Evolutionary conservation across 176 grass and related monocot species (phyloP), one percentile per base, ranked within the genome.

Genomic region (Zea mays): DNA sequence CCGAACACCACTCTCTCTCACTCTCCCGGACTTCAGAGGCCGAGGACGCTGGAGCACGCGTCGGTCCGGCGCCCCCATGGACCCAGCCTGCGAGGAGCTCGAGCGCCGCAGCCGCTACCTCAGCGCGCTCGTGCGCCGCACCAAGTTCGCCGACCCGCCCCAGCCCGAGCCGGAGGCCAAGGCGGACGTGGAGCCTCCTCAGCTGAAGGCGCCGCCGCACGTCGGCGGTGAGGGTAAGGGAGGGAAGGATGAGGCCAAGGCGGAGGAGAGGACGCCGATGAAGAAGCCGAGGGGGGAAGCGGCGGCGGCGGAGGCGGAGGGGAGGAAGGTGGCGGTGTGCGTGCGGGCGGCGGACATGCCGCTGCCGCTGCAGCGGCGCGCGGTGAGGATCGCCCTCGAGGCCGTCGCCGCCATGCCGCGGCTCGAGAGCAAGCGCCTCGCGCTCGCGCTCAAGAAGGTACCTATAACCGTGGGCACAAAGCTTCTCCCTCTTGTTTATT

Each of bases 371-470:
- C 91, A 97, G 86, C 82, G 88, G 64, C 88, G 89, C 51, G 94
- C 94, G 42, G 91, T 97, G 68, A 76, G 89, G 89, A 76, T 93
- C 75, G 91, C 91, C 40, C 71, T 74, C 2, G 94, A 93, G 79
- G 86, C 82, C 76, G 71, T 86, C 39, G 79, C 82, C 43, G 64
- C 89, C 41, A 92, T 88, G 91, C 91, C 89, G 12, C 82, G 88
- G 52, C 34, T 95, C 60, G 94, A 97, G 45, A 97, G 77, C 91
- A 97, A 97, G 86, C 81, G 89, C 20, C 94, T 97, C 62, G 91
- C 94, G 4, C 84, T 97, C 11, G 94, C 94, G 43, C 90, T 97
- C 40, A 97, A 97, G 82, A 97, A 97, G 94, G 94, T 91, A 27
- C 27, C 27, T 27, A 27, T 27, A 88, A 37, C 6, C 6, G 52